Percentiles rank a stretch among this genome's conserved stretches.
Conservation (phyloP, 2,329 filamentous ascomycete species). For the Penicillium thymicola region DNA sequence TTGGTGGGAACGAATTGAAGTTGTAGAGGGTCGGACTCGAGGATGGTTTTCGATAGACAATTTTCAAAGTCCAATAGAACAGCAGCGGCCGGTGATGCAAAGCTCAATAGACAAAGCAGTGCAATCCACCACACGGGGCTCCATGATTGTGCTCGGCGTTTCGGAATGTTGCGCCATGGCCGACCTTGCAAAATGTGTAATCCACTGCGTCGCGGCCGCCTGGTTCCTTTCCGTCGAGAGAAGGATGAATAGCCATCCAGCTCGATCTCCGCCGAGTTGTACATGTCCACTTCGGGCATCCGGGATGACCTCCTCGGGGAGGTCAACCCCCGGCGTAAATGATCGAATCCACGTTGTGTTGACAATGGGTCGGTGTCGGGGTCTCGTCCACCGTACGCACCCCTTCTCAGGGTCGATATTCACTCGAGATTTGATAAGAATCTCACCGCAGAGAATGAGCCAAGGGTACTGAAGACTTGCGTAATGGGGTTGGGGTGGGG, state of each 20-base stretch:
- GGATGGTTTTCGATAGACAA: slow-evolving; percentile 63
- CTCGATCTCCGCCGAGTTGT: slow-evolving; percentile 22
- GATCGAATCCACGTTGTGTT: slow-evolving; percentile 38
- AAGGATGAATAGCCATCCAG: slow-evolving; percentile 8
- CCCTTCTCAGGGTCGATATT: slow-evolving; percentile 3
- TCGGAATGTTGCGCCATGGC: slow-evolving; percentile 23
- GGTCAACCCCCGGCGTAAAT: slow-evolving; percentile 39
- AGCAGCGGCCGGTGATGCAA: slow-evolving; percentile 51
- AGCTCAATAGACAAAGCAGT: slow-evolving; percentile 22
- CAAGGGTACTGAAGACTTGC: not conserved
- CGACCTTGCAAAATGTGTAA: slow-evolving; percentile 12
- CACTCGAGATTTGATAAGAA: not conserved
- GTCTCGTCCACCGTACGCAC: not conserved
- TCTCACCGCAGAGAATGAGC: not conserved
- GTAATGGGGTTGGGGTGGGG: not conserved
- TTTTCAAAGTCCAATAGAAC: slow-evolving; percentile 78
- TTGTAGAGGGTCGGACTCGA: slow-evolving; percentile 57
- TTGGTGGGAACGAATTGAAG: slow-evolving; percentile 78
- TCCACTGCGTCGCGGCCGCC: slow-evolving; percentile 7
- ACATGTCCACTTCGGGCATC: slow-evolving; percentile 32
- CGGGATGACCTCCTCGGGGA: slow-evolving; percentile 42
- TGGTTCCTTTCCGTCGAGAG: slow-evolving; percentile 2
- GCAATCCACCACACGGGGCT: slow-evolving; percentile 15
- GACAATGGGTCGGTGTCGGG: slow-evolving; percentile 12
- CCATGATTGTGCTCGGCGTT: slow-evolving; percentile 15